These are phyloP conservation scores for Salvia hispanica DNA, from an alignment of 257 asterid genomes.

Conservation along the genomic window DNA sequence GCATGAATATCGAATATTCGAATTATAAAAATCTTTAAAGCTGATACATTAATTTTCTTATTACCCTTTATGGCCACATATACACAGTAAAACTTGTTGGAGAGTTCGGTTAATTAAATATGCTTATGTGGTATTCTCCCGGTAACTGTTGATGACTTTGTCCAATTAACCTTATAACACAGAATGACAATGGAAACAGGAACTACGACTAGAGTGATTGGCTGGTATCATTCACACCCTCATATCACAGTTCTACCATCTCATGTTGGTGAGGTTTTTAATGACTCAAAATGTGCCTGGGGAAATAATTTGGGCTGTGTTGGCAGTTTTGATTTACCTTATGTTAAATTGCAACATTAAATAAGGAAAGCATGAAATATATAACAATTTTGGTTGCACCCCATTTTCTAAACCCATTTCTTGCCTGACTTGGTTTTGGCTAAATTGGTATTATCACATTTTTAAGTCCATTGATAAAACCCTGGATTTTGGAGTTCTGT, in stretches of 20 bases:
- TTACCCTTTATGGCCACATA: neutral
- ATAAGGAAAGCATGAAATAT: neutral
- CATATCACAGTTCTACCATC: conserved; percentile 99
- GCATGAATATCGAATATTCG: conserved; percentile 2
- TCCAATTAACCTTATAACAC: conserved; percentile 71
- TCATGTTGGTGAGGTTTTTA: conserved; percentile 80
- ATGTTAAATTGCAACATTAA: neutral
- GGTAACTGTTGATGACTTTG: conserved; percentile 35
- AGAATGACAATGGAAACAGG: conserved; percentile 83
- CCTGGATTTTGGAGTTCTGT: conserved; percentile 8
- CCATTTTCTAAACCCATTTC: neutral
- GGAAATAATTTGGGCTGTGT: neutral
- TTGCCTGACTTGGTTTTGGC: conserved; percentile 8
- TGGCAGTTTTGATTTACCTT: neutral
- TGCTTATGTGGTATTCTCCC: neutral
- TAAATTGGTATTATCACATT: neutral
- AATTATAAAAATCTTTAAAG: conserved; percentile 1
- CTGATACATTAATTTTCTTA: neutral
- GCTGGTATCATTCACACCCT: conserved; percentile 99
- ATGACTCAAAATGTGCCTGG: neutral
- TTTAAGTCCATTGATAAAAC: neutral
- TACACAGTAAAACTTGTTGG: neutral
- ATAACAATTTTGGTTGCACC: neutral
- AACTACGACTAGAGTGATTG: conserved; percentile 91
- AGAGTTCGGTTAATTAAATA: neutral